Conservation (phyloP, 371 early-diverging fungal species). For the Haplosporangium sp. region DNA sequence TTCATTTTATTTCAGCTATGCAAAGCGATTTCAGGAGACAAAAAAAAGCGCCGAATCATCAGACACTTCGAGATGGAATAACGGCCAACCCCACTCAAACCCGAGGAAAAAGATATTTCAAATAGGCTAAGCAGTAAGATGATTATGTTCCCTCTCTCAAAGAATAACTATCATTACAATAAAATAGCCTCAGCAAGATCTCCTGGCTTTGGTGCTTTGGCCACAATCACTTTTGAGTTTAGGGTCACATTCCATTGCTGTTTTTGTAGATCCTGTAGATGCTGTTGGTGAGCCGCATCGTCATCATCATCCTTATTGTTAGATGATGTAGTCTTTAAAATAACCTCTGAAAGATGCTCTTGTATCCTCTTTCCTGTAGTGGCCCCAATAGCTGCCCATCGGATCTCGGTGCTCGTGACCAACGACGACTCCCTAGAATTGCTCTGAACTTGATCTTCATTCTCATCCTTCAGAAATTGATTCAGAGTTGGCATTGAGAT, state of each 20-base stretch:
- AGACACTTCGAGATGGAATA: background rate
- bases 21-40: no score
- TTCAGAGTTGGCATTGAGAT: constrained; percentile 6
- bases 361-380: constrained; percentile 34
- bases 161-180: no score
- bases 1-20: no score
- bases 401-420: background rate
- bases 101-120: background rate
- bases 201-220: constrained; percentile 16
- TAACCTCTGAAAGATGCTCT: constrained; percentile 9
- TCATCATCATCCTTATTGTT: background rate
- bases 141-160: no score
- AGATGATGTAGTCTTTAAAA: background rate
- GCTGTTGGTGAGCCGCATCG: no score
- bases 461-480: background rate
- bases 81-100: background rate
- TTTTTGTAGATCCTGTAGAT: background rate
- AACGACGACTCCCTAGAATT: background rate
- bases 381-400: constrained; percentile 39
- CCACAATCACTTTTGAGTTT: background rate
- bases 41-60: background rate
- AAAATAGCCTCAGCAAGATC: constrained; percentile 25
- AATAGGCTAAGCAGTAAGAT: background rate
- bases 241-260: background rate
- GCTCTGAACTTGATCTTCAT: background rate